Evolutionary conservation across 1,284 basidiomycete species (phyloP), one percentile per base, ranked within the genome.

Genomic region (Tilletia walkeri): DNA sequence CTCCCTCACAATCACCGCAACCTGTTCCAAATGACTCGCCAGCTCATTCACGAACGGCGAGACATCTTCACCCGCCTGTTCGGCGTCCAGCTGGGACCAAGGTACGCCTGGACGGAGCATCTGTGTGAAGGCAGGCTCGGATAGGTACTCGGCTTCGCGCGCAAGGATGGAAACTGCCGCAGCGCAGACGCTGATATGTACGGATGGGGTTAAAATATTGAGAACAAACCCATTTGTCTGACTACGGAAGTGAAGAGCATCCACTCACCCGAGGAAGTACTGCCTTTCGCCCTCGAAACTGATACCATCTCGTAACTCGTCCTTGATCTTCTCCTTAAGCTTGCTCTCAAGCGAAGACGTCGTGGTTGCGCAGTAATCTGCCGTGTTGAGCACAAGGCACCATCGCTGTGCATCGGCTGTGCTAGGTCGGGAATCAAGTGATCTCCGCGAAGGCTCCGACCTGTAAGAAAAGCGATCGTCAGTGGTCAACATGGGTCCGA

Each of bases 361-460:
- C 1, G 95, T 99, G 3, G 89, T 90, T 77, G 94, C 91, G 83
- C 96, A 99, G 84, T 99, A 99, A 80, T 99, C 95, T 1, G 95
- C 95, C 0, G 96, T 99, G 81, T 99, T 99, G 80, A 99, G 90
- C 30, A 96, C 86, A 20, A 93, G 86, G 53, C 80, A 82, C 74
- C 73, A 72, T n/a, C 74, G 70, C 20, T 78, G 80, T 24, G 78
- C 68, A 41, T 82, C 80, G 38, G 69, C 54, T 12, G 73, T 68
- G 69, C 71, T 78, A 34, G 76, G 71, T 4, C 79, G 72, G 4
- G 73, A 69, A 49, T 81, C 79, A 50, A 76, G 69, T 16, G 76
- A 78, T 14, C 77, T 70, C 0, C 78, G 72, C 12, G 67, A 36
- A 6, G 74, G 69, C n/a, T 77, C 74, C 67, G 24, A 30, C 41